Conservation (phyloP, 805 yeast genomes). For the Kluyveromyces wickerhamii region DNA sequence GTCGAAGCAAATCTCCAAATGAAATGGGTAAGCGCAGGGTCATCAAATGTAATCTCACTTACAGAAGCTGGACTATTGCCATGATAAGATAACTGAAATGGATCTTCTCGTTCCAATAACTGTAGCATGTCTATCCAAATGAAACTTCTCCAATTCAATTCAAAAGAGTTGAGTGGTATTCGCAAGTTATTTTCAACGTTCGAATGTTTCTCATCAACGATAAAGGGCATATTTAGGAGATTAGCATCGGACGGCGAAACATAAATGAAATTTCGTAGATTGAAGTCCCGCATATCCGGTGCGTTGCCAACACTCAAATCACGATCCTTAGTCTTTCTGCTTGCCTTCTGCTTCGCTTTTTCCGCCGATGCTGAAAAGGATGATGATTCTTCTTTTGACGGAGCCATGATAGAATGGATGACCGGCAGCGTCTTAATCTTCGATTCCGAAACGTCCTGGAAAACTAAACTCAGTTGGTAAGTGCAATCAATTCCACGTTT, state of each 20-base stretch:
- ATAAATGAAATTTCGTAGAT: slow-evolving; percentile 1
- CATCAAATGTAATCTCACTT: slow-evolving; percentile 2
- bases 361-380: not conserved
- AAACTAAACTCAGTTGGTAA: slow-evolving; percentile 8
- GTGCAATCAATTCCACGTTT: slow-evolving; percentile 4
- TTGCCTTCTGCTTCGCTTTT: not conserved
- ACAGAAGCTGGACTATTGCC: not conserved
- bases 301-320: no score
- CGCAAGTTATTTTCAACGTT: not conserved
- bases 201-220: not conserved
- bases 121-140: not conserved
- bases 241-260: slow-evolving; percentile 4
- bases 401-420: not conserved
- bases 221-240: not conserved
- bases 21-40: slow-evolving; percentile 5
- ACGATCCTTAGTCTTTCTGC: not conserved
- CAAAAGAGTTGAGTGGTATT: not conserved
- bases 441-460: slow-evolving; percentile 2
- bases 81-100: not conserved
- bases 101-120: slow-evolving; percentile 1
- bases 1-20: slow-evolving; percentile 6
- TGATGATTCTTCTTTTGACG: not conserved
- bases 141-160: slow-evolving; percentile 3
- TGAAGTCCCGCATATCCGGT: not conserved
- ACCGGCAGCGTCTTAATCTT: not conserved